Evolutionary conservation across 2,329 filamentous ascomycete species (phyloP).

Genomic region (Canariomyces notabilis): DNA sequence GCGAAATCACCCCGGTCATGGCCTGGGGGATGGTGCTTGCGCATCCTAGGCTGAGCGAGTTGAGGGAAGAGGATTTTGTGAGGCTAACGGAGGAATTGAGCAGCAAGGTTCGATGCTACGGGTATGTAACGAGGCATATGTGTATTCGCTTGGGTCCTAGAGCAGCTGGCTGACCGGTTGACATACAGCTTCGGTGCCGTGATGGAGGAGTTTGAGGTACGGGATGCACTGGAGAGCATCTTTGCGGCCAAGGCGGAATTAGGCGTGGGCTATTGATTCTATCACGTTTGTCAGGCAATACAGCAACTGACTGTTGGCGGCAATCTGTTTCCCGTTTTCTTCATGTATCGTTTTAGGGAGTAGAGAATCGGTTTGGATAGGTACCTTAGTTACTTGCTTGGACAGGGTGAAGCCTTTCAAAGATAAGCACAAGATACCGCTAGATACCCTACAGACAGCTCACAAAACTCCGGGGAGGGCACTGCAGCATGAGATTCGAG

Average conservation of each 20-base stretch:
- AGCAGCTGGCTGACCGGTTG: too few species aligned
- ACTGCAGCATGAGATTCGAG: too few species aligned
- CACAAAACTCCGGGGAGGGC: too few species aligned
- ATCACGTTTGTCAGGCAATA: not conserved
- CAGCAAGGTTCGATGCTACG: constrained; percentile 85
- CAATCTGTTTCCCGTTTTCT: not conserved
- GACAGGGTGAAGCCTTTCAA: too few species aligned
- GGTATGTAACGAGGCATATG: too few species aligned
- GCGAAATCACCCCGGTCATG: constrained; percentile 93
- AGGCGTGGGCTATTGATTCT: constrained; percentile 17
- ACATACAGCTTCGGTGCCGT: constrained; percentile 55
- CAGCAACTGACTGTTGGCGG: too few species aligned
- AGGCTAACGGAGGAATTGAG: constrained; percentile 68
- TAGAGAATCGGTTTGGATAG: too few species aligned
- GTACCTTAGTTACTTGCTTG: too few species aligned
- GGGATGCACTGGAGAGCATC: constrained; percentile 70
- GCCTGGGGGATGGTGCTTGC: constrained; percentile 78
- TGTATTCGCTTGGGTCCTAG: too few species aligned
- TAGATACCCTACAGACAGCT: too few species aligned
- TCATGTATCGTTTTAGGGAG: not conserved
- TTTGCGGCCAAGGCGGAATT: constrained; percentile 53
- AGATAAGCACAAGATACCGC: too few species aligned
- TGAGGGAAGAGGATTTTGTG: constrained; percentile 65
- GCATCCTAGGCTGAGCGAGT: constrained; percentile 62
- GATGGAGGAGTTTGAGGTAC: constrained; percentile 63